A percentile compares a stretch with the other conserved stretches of the same genome.
Evolutionary conservation across 306 rosid species (phyloP).

Genomic region (Boehmeria nivea): DNA sequence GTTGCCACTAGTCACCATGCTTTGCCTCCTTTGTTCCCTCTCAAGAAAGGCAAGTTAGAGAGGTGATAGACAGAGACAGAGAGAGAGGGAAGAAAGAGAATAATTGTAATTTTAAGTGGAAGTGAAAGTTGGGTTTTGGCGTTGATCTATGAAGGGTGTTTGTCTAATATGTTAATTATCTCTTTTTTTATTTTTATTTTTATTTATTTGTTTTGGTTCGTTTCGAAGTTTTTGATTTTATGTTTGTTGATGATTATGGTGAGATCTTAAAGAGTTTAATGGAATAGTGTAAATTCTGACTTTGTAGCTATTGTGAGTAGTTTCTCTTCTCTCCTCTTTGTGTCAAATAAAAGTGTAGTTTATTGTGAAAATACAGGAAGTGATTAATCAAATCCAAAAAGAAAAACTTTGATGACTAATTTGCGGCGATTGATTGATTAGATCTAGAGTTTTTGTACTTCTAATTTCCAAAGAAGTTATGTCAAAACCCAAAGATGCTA

Average conservation of each 20-base stretch:
- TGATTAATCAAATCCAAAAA: too few species aligned
- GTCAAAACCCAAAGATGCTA: too few species aligned
- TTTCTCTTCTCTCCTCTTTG: slow-evolving; percentile 10
- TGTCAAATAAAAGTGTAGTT: slow-evolving; percentile 18
- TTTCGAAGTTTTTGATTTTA: slow-evolving; percentile 16
- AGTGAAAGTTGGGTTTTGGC: too few species aligned
- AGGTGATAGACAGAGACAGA: slow-evolving; percentile 28
- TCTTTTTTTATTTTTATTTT: not conserved
- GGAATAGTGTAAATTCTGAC: slow-evolving; percentile 73
- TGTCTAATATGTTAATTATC: slow-evolving; percentile 24
- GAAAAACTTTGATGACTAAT: too few species aligned
- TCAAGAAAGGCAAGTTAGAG: slow-evolving; percentile 74
- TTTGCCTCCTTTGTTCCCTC: slow-evolving; percentile 88
- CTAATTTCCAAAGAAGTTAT: not conserved
- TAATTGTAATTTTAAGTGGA: too few species aligned
- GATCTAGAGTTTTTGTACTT: not conserved
- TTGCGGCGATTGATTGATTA: too few species aligned
- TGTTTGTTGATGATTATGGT: slow-evolving; percentile 41
- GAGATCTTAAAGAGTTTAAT: slow-evolving; percentile 37
- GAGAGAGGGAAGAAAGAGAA: not conserved
- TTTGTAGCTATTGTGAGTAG: slow-evolving; percentile 39
- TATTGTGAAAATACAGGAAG: too few species aligned
- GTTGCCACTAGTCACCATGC: slow-evolving; percentile 1
- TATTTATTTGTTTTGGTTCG: too few species aligned
- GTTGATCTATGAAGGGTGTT: slow-evolving; percentile 21